Base-by-base conservation (phyloP, 805 yeast genomes). In the Lipomyces chichibuensis region DNA sequence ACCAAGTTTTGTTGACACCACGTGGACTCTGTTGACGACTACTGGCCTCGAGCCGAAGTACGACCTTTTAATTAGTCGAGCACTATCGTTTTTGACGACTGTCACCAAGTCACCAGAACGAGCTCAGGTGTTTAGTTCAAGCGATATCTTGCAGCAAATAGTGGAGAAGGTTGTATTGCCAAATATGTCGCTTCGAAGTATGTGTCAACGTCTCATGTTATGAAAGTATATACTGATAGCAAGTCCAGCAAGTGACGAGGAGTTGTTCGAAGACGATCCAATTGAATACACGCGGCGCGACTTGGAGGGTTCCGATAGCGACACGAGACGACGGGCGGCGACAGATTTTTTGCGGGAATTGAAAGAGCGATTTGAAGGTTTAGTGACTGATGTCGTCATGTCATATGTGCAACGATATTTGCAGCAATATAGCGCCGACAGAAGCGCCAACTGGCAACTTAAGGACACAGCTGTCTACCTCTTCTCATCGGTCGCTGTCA, bases 261-360 rank as follows among this genome's bases (percentile, higher is more conserved):
- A 96, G 77, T 78, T 88, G 69, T 94, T 95, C 77, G 99, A 95
- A 78, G 99, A 95, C 78, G 99, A 95, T 76, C 99, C 99, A 49
- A 89, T 95, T 63, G 96, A 91, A 74, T 95, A 84, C 76, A 93
- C 93, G 25, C 85, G 98, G 74, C 84, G 97, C 69, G 99, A 95
- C 77, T 82, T 96, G 57, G 99, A 96, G 79, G 98, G 98, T 5
- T 88, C 97, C 0, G 98, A 94, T 76, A 85, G 89, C 14, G 98
- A 93, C 75, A 89, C 97, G 0, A 86, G 99, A 78, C 85, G 98
- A 78, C 87, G 96, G 73, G 87, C 97, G 0, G 88, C 98, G n/a
- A 91, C 96, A 1, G 98, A 92, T 74, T 92, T 95, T 75, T 81
- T 95, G 72, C 85, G 96, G 69, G 97, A 92, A 73, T 83, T 95